Evolutionary conservation across 805 yeast genomes (phyloP).

Genomic region (Pichia membranifaciens): DNA sequence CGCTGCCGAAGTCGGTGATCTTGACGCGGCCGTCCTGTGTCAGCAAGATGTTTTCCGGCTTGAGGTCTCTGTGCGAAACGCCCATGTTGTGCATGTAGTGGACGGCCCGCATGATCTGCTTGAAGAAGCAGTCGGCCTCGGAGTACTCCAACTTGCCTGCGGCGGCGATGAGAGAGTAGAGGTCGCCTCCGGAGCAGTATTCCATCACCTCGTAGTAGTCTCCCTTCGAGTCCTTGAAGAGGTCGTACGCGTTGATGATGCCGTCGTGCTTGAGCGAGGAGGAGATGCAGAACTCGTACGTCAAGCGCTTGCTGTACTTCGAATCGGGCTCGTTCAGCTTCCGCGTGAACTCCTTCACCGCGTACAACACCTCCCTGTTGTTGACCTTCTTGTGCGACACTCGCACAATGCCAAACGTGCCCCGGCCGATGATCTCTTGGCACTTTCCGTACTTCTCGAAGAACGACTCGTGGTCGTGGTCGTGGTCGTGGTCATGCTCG

Average conservation of each 20-base stretch:
- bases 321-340: conserved; percentile 56
- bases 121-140: conserved; percentile 84
- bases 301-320: conserved; percentile 65
- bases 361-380: conserved; percentile 50
- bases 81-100: conserved; percentile 88
- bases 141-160: conserved; percentile 73
- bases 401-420: conserved; percentile 91
- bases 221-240: conserved; percentile 74
- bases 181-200: conserved; percentile 76
- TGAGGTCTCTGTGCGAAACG: conserved; percentile 82
- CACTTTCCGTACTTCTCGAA: conserved; percentile 90
- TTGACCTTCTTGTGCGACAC: conserved; percentile 65
- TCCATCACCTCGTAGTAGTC: conserved; percentile 85
- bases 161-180: conserved; percentile 66
- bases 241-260: conserved; percentile 69
- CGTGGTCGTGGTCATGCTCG: conserved; percentile 1
- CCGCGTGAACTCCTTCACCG: conserved; percentile 80
- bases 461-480: conserved; percentile 41
- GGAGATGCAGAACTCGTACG: conserved; percentile 78
- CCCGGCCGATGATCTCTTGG: conserved; percentile 90
- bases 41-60: conserved; percentile 77
- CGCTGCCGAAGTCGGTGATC: conserved; percentile 84
- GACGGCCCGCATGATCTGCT: conserved; percentile 78
- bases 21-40: conserved; percentile 69
- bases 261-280: conserved; percentile 73